These are phyloP conservation scores for Albugo laibachii DNA, from an alignment of 352 stramenopile genomes.

Conservation along the genomic window DNA sequence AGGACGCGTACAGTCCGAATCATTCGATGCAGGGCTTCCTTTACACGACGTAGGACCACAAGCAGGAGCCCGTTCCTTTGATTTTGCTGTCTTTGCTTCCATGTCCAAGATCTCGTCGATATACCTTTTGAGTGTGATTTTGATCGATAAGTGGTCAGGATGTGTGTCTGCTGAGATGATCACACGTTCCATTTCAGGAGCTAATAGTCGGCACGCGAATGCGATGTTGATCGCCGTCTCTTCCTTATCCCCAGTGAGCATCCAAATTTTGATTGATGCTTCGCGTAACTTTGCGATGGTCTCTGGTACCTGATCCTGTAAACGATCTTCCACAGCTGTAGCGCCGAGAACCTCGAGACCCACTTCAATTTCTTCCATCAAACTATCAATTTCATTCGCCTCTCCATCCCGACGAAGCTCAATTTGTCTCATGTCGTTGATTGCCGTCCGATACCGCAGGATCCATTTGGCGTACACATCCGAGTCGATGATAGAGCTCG, in stretches of 20 bases:
- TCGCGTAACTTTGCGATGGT: conserved; percentile 83
- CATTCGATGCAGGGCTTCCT: not conserved
- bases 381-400: conserved; percentile 51
- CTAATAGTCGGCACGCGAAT: conserved; percentile 82
- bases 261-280: conserved; percentile 89
- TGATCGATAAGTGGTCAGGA: conserved; percentile 35
- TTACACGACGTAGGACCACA: no score
- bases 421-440: conserved; percentile 77
- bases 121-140: conserved; percentile 37
- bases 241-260: conserved; percentile 90
- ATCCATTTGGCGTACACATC: conserved; percentile 48
- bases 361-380: conserved; percentile 78
- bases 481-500: conserved; percentile 27
- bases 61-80: not conserved
- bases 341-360: conserved; percentile 76
- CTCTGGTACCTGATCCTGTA: conserved; percentile 82
- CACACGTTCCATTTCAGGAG: conserved; percentile 81
- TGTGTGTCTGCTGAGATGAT: conserved; percentile 68
- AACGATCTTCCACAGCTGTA: conserved; percentile 88
- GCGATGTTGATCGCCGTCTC: conserved; percentile 93
- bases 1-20: conserved; percentile 6
- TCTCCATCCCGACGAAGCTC: conserved; percentile 50
- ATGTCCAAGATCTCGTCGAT: not conserved
- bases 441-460: conserved; percentile 39
- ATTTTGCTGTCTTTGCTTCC: not conserved